Conservation (phyloP, 345 rosid species). For the Populus tremula region DNA sequence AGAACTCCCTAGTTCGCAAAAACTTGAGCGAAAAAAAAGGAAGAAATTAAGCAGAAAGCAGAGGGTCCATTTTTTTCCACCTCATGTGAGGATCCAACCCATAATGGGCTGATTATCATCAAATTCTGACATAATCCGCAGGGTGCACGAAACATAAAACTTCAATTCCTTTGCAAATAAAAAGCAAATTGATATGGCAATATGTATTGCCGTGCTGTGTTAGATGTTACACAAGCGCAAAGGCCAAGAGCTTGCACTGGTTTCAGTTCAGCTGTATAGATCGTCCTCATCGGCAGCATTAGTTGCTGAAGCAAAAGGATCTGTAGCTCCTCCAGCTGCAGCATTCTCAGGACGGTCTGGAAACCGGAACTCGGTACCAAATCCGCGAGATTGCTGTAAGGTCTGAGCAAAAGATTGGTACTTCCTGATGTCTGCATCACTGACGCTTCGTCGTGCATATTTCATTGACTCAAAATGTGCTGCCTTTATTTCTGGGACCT, state of each 20-base stretch:
- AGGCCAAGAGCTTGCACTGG: background rate
- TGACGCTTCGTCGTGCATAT: conserved; percentile 33
- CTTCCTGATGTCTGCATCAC: conserved; percentile 34
- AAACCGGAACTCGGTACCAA: conserved; percentile 32
- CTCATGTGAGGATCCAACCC: background rate
- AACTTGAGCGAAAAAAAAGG: background rate
- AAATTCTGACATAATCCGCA: background rate
- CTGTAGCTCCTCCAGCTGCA: conserved; percentile 16
- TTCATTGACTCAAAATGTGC: conserved; percentile 40
- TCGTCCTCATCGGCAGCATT: conserved; percentile 31
- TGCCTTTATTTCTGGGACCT: conserved; percentile 27
- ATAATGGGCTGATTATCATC: background rate
- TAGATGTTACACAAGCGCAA: background rate
- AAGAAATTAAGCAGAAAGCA: background rate
- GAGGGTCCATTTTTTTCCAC: background rate
- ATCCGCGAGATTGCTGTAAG: conserved; percentile 33
- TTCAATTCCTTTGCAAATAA: background rate
- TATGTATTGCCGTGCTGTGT: background rate
- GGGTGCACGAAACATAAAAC: background rate
- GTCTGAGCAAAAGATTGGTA: conserved; percentile 36
- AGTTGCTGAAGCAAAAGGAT: conserved; percentile 12
- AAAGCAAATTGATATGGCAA: background rate
- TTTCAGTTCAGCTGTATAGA: conserved; percentile 22
- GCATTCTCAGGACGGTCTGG: conserved; percentile 13
- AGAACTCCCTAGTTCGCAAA: background rate